Evolutionary conservation across 768 basidiomycete species (phyloP).

Genomic region (Tephrocybe sp.): DNA sequence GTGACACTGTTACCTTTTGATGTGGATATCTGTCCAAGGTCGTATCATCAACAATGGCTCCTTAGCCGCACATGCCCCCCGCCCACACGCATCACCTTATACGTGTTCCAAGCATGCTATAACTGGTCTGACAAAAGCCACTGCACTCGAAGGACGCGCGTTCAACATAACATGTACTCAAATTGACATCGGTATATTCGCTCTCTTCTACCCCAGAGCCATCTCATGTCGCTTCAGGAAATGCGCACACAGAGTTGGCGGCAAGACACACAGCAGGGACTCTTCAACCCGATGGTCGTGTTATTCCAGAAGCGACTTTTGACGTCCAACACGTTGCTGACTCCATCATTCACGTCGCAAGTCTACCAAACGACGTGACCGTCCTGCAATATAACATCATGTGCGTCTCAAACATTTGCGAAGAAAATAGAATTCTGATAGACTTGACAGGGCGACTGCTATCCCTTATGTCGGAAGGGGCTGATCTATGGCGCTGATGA

Average conservation of each 20-base stretch:
- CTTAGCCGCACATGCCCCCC: conserved; percentile 67
- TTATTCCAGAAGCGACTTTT: conserved; percentile 59
- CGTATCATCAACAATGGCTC: conserved; percentile 88
- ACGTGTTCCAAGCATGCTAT: conserved; percentile 82
- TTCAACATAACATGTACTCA: conserved; percentile 77
- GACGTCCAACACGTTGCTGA: conserved; percentile 71
- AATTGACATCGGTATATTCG: conserved; percentile 67
- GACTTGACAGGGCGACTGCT: conserved; percentile 20
- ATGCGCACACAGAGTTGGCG: conserved; percentile 66
- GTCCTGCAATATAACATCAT: conserved; percentile 73
- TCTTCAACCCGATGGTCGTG: conserved; percentile 66
- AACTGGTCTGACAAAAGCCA: conserved; percentile 70
- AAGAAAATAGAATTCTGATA: not conserved
- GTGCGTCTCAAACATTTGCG: conserved; percentile 37
- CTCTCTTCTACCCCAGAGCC: not conserved
- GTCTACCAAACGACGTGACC: conserved; percentile 64
- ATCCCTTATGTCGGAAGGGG: conserved; percentile 29
- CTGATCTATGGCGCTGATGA: conserved; percentile 2
- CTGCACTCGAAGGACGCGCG: conserved; percentile 71
- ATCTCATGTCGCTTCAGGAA: conserved; percentile 39
- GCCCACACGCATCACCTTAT: conserved; percentile 64
- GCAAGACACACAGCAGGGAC: conserved; percentile 43
- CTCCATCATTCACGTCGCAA: conserved; percentile 68
- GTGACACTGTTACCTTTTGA: not conserved
- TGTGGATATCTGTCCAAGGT: conserved; percentile 30